Conservation (phyloP, 495 filamentous ascomycete genomes). For the Daldinia caldariorum region DNA sequence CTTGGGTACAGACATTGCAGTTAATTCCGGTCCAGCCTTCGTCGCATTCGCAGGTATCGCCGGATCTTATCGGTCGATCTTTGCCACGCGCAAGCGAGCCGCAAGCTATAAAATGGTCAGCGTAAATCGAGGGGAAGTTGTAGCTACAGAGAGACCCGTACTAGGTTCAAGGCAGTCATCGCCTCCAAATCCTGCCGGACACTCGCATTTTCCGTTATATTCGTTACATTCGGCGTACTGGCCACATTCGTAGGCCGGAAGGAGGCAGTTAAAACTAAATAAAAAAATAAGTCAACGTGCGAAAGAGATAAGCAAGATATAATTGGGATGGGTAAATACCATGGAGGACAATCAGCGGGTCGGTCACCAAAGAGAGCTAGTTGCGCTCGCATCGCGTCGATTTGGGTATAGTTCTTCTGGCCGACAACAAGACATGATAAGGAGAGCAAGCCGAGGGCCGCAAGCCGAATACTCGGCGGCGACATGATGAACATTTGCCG, state of each 20-base stretch:
- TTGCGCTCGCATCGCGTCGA: conserved; percentile 63
- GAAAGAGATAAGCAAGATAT: conserved; percentile 2
- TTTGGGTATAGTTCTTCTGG: conserved; percentile 56
- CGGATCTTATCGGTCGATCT: conserved; percentile 75
- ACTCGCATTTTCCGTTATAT: conserved; percentile 89
- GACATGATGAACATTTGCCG: conserved; percentile 50
- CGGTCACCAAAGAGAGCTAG: conserved; percentile 61
- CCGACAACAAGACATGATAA: conserved; percentile 55
- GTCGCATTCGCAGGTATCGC: conserved; percentile 80
- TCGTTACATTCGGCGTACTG: conserved; percentile 88
- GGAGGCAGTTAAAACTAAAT: conserved; percentile 94
- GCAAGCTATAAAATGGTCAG: conserved; percentile 66
- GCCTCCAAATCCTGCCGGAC: conserved; percentile 90
- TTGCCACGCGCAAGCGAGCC: conserved; percentile 84
- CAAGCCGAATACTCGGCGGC: conserved; percentile 46
- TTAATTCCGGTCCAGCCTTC: conserved; percentile 99
- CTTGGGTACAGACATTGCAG: conserved; percentile 91
- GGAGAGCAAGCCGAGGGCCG: conserved; percentile 52
- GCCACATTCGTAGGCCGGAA: conserved; percentile 87
- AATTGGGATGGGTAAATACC: conserved; percentile 53
- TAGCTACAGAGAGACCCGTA: conserved; percentile 47
- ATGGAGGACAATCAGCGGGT: conserved; percentile 70
- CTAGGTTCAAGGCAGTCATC: conserved; percentile 87
- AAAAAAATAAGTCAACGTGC: conserved; percentile 29
- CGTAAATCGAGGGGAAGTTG: conserved; percentile 2